These are phyloP conservation scores for Starmerella davenportii DNA, from an alignment of 805 yeast species.

Conservation along the genomic window DNA sequence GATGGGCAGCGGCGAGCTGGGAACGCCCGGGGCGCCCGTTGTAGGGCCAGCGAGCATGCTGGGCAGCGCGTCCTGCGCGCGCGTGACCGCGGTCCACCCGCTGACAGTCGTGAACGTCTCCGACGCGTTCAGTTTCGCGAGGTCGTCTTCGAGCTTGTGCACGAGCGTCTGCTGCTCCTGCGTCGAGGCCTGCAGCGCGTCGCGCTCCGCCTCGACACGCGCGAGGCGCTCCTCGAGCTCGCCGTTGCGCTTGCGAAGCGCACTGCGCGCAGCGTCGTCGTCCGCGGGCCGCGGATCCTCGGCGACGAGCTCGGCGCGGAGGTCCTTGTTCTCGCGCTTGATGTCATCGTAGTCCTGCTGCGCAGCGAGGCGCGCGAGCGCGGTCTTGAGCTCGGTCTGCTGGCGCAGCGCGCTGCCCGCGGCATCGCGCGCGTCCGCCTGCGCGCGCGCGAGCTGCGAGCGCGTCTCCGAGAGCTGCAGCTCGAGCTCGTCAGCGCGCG, in stretches of 20 bases:
- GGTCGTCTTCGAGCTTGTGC: slow-evolving; percentile 53
- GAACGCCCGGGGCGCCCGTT: slow-evolving; percentile 18
- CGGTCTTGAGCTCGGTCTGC: slow-evolving; percentile 3
- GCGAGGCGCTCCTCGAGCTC: slow-evolving; percentile 7
- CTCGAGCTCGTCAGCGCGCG: slow-evolving; percentile 11
- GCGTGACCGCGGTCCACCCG: slow-evolving; percentile 22
- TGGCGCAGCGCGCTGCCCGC: slow-evolving; percentile 3
- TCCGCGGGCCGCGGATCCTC: slow-evolving; percentile 1
- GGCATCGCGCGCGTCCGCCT: slow-evolving; percentile 1
- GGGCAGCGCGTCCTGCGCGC: slow-evolving; percentile 20
- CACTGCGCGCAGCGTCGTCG: background rate
- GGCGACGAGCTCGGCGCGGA: slow-evolving; percentile 43
- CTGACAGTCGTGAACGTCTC: slow-evolving; percentile 22
- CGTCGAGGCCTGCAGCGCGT: slow-evolving; percentile 26
- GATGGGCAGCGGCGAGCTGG: slow-evolving; percentile 36
- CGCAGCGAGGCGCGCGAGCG: slow-evolving; percentile 7
- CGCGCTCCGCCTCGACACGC: slow-evolving; percentile 29
- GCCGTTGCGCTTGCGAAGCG: slow-evolving; percentile 3
- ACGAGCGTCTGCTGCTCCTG: slow-evolving; percentile 31
- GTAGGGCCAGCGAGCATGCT: slow-evolving; percentile 1
- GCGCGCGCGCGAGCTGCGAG: slow-evolving; percentile 1
- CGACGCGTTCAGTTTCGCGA: slow-evolving; percentile 22
- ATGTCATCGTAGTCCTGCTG: slow-evolving; percentile 53
- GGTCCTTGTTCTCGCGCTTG: slow-evolving; percentile 34
- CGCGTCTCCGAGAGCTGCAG: slow-evolving; percentile 1